These are phyloP conservation scores for Vitis labrusca DNA, from an alignment of 164 flowering plant species.

Conservation along the genomic window DNA sequence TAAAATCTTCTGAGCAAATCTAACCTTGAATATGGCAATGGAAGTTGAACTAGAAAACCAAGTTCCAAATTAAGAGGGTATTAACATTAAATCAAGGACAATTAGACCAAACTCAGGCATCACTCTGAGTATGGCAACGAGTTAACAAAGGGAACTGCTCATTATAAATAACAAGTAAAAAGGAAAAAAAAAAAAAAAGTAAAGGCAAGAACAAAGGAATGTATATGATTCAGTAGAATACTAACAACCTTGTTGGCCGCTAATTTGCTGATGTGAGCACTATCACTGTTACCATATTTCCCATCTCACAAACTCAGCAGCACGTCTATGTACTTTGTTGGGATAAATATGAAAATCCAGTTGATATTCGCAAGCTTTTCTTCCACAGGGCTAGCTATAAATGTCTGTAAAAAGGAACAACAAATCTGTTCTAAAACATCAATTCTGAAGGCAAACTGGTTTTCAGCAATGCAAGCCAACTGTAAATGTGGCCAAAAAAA, in stretches of 20 bases:
- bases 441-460: not conserved
- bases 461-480: not conserved
- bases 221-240: not conserved
- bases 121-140: not conserved
- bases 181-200: not conserved
- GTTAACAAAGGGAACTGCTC: not conserved
- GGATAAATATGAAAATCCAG: not conserved
- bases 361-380: not conserved
- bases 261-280: not conserved
- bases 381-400: constrained; percentile 22
- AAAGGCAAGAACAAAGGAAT: not conserved
- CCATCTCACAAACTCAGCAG: constrained; percentile 5
- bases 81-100: no score
- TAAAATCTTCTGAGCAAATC: no score
- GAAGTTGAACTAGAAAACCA: no score
- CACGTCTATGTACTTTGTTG: constrained; percentile 12
- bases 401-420: constrained; percentile 19
- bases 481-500: not conserved
- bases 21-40: no score
- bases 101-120: not conserved
- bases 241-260: not conserved
- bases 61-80: no score
- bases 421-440: not conserved
- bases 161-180: not conserved
- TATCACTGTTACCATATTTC: not conserved